Evolutionary conservation across 2,329 filamentous ascomycete genomes (phyloP).

Genomic region (Capronia epimyces): DNA sequence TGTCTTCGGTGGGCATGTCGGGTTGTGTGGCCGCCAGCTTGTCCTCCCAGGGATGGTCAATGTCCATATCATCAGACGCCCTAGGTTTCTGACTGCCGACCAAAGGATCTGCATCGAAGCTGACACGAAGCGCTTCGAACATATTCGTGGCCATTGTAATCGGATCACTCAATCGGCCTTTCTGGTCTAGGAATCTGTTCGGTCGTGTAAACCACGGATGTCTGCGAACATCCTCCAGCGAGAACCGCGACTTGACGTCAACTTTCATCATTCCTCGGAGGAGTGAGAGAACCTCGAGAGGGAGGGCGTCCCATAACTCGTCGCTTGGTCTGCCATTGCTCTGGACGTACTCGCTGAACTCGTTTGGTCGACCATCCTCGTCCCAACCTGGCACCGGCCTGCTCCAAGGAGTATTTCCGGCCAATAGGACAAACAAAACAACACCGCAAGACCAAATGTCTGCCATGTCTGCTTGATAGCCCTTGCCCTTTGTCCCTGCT

Average conservation of each 20-base stretch:
- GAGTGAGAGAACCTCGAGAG: conserved; percentile 67
- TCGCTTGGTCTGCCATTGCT: conserved; percentile 77
- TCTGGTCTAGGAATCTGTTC: conserved; percentile 68
- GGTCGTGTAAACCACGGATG: conserved; percentile 91
- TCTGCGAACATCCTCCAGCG: conserved; percentile 76
- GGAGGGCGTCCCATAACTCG: conserved; percentile 76
- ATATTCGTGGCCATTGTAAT: conserved; percentile 87
- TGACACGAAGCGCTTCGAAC: conserved; percentile 84
- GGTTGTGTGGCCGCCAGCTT: conserved; percentile 78
- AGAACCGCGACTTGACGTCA: conserved; percentile 68
- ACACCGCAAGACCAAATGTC: conserved; percentile 98
- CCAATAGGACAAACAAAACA: conserved; percentile 90
- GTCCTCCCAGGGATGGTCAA: conserved; percentile 52
- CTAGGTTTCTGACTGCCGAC: conserved; percentile 38
- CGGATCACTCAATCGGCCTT: conserved; percentile 72
- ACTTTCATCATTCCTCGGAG: conserved; percentile 90
- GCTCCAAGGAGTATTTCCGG: conserved; percentile 97
- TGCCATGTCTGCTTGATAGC: conserved; percentile 64
- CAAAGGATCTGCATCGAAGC: conserved; percentile 67
- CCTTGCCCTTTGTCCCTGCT: conserved; percentile 41
- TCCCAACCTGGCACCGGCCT: conserved; percentile 64
- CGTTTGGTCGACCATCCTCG: conserved; percentile 58
- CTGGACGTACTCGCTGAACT: conserved; percentile 80
- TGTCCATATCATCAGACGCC: conserved; percentile 60
- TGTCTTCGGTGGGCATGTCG: conserved; percentile 67